phyloP scores from a whole-genome alignment of 768 basidiomycete species.

The Leucosporidium scottii region DNA sequence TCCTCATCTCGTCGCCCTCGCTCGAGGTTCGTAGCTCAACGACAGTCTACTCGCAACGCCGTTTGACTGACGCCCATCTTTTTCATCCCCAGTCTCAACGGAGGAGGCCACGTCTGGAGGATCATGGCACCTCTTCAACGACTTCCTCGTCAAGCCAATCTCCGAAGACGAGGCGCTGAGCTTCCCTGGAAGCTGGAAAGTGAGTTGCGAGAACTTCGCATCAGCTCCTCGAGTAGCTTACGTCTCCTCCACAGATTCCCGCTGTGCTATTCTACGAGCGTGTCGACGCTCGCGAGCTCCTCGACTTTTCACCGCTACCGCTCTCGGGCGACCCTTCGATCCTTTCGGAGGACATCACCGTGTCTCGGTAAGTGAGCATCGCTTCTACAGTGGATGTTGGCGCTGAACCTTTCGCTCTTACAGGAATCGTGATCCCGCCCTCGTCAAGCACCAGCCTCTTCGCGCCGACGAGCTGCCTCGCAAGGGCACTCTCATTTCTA shows the following conservation, averaged over 20 bases:
- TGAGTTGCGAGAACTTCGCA: slow-evolving; percentile 40
- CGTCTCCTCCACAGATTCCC: slow-evolving; percentile 54
- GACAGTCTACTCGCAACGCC: too few relatives aligned
- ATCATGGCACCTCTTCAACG: slow-evolving; percentile 93
- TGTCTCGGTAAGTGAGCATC: slow-evolving; percentile 58
- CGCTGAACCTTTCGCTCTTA: slow-evolving; percentile 6
- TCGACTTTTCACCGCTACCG: slow-evolving; percentile 63
- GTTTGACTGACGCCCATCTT: background rate
- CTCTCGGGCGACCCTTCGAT: slow-evolving; percentile 64
- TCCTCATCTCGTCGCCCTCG: slow-evolving; percentile 79
- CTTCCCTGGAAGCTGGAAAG: slow-evolving; percentile 90
- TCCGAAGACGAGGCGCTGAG: slow-evolving; percentile 78
- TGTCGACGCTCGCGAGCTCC: slow-evolving; percentile 51
- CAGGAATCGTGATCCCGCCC: slow-evolving; percentile 66
- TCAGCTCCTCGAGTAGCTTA: background rate
- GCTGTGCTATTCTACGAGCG: slow-evolving; percentile 86
- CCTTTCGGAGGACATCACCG: slow-evolving; percentile 63
- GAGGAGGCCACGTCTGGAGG: slow-evolving; percentile 45
- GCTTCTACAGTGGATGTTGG: background rate
- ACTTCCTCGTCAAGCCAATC: slow-evolving; percentile 81
- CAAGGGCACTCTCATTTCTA: slow-evolving; percentile 81
- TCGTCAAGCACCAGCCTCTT: slow-evolving; percentile 73
- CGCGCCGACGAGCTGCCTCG: slow-evolving; percentile 67
- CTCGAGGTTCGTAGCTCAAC: slow-evolving; percentile 48
- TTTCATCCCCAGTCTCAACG: slow-evolving; percentile 30